Evolutionary conservation across 768 basidiomycete species (phyloP).

Genomic region (Gyrodon lividus): DNA sequence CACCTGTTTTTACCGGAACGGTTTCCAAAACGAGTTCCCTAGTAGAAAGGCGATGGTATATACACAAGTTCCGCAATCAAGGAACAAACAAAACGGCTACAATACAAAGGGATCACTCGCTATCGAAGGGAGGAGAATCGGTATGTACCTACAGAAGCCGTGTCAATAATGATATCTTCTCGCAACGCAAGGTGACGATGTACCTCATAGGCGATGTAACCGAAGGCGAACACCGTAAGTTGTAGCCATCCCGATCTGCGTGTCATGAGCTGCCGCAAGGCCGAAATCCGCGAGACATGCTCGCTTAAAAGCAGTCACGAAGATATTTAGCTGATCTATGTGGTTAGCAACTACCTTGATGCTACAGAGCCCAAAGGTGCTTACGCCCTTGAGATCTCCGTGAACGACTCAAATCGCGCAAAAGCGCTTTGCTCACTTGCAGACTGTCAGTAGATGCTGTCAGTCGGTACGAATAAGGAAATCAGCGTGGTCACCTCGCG

Average conservation of each 20-base stretch:
- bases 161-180: no score
- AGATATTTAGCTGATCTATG: conserved; percentile 26
- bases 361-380: conserved; percentile 4
- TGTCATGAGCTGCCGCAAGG: conserved; percentile 20
- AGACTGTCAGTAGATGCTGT: no score
- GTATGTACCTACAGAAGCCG: no score
- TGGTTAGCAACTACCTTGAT: neutral
- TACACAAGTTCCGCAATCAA: no score
- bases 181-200: no score
- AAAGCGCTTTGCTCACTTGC: no score
- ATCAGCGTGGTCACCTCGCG: conserved; percentile 24
- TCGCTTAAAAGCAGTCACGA: conserved; percentile 22
- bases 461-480: no score
- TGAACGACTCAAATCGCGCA: no score
- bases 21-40: no score
- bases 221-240: conserved; percentile 29
- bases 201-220: conserved; percentile 36
- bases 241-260: conserved; percentile 12
- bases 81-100: neutral
- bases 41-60: no score
- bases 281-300: conserved; percentile 37
- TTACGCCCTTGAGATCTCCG: conserved; percentile 44
- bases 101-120: conserved; percentile 14
- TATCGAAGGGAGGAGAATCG: conserved; percentile 21
- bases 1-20: no score